A percentile compares a stretch with the other conserved stretches of the same genome.
Evolutionary conservation across 768 basidiomycete genomes (phyloP).

Genomic region (Crucibulum laeve): DNA sequence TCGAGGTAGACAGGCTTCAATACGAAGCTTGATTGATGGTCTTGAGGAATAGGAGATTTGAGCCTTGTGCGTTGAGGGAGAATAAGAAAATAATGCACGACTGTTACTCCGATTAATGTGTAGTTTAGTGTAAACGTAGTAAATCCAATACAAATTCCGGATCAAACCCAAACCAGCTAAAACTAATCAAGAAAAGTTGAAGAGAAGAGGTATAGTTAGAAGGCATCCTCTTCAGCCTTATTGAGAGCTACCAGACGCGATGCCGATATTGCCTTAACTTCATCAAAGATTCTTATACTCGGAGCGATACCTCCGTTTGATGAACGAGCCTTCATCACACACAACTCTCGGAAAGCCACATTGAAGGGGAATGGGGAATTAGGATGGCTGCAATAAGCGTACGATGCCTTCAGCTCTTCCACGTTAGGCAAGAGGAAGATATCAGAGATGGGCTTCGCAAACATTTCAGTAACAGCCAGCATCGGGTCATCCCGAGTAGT

Average conservation of each 20-base stretch:
- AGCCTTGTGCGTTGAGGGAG: no score
- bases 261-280: slow-evolving; percentile 27
- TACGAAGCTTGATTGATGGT: no score
- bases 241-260: slow-evolving; percentile 21
- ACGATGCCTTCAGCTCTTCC: slow-evolving; percentile 54
- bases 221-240: slow-evolving; percentile 1
- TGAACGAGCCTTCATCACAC: slow-evolving; percentile 50
- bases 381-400: slow-evolving; percentile 33
- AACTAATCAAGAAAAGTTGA: not conserved
- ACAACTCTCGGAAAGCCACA: slow-evolving; percentile 50
- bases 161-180: not conserved
- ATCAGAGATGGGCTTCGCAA: slow-evolving; percentile 18
- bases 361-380: slow-evolving; percentile 38
- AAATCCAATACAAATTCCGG: no score
- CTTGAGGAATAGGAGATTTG: no score
- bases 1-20: no score
- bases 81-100: no score
- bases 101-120: no score
- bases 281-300: slow-evolving; percentile 30
- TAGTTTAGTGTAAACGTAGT: no score
- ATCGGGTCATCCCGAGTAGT: slow-evolving; percentile 20
- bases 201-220: not conserved
- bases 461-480: slow-evolving; percentile 20
- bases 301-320: slow-evolving; percentile 28
- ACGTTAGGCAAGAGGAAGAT: slow-evolving; percentile 24